Conservation (phyloP, 495 filamentous ascomycete species). For the Aspergillus incahuasiensis region DNA sequence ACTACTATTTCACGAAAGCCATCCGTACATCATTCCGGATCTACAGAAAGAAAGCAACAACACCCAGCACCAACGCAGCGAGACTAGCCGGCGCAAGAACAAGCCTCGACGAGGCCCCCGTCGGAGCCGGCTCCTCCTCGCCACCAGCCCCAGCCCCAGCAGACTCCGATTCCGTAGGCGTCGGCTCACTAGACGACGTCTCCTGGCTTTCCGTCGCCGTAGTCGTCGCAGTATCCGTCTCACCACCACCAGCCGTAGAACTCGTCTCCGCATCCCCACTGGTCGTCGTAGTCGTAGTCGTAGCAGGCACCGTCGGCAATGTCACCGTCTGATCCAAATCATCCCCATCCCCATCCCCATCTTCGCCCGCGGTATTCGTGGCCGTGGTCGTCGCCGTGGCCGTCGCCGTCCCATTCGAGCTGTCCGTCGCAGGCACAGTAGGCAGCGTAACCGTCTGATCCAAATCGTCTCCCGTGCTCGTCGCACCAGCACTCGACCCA, state of each 20-base stretch:
- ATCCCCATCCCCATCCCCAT: neutral
- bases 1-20: neutral
- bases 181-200: neutral
- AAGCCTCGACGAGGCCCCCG: neutral
- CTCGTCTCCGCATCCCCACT: neutral
- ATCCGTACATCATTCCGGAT: neutral
- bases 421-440: neutral
- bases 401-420: neutral
- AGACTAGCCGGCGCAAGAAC: neutral
- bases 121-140: neutral
- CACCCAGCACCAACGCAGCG: neutral
- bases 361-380: too few species aligned
- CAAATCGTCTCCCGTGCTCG: neutral
- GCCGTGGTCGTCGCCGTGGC: neutral
- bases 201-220: neutral
- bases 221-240: neutral
- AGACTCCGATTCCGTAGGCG: neutral
- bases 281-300: neutral
- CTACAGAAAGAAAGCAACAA: neutral
- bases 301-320: neutral
- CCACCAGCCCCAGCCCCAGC: neutral
- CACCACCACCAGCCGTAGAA: neutral
- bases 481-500: neutral
- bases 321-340: neutral
- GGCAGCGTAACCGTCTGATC: neutral